Evolutionary conservation across 2,329 filamentous ascomycete genomes (phyloP), one percentile per base, ranked within the genome.

Genomic region (Penicillium sp.): DNA sequence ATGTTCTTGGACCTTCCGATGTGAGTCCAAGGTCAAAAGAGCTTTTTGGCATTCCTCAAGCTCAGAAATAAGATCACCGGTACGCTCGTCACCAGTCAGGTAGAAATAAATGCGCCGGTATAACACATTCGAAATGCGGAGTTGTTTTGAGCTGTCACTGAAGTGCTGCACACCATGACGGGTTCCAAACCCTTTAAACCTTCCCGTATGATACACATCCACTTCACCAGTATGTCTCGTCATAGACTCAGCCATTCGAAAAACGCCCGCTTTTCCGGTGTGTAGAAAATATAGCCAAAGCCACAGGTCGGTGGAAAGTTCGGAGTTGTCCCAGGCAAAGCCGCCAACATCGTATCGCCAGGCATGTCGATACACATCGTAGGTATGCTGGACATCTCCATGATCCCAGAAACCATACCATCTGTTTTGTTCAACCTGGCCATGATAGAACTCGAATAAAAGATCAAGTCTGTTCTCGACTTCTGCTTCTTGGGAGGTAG

Each of bases 381-480:
- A 87, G 0, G 82, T 82, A 61, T 87, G 85, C 76, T 84, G 83
- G 40, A 87, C 77, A 59, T 87, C 85, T 2, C 85, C 85, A 51
- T 85, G 76, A 56, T 87, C 83, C 67, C 80, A 80, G 72, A 86
- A 86, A 0, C 85, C 85, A 59, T 86, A 87, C 84, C 84, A 87
- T 11, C 79, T 72, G 2, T 82, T 77, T 52, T 85, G 78, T 50
- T 83, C 79, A 11, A 85, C 75, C 55, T 87, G 82, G 0, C 69
- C 69, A 26, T 78, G 68, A 64, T 87, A 87, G 64, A 81, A 85
- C 2, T 78, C 73, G 50, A 81, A 77, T 0, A 87, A 70, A 51
- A 86, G 83, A 42, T 83, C 76, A 11, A 87, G 77, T 52, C 84
- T 76, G 0, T 69, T 67, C 57, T 85, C 82, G 1, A 86, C 79